Percentiles rank a stretch among this genome's conserved stretches.
phyloP scores from a whole-genome alignment of 2,329 filamentous ascomycete genomes.

The Botrytis squamosa region DNA sequence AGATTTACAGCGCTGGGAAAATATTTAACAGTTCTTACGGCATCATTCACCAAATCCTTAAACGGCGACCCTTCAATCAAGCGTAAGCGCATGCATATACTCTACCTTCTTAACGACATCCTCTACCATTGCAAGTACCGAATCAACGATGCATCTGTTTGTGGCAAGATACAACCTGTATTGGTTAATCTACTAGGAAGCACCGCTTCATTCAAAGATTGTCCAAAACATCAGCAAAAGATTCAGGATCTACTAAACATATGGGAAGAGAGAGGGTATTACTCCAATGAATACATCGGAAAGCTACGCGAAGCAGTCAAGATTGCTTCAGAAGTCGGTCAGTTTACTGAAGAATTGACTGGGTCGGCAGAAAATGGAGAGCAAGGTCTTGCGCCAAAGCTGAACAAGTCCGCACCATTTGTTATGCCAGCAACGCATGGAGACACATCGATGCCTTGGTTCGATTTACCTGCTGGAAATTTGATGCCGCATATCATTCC shows the following conservation, averaged over 20 bases:
- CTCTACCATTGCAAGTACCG: constrained; percentile 66
- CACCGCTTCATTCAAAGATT: constrained; percentile 57
- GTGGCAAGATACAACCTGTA: constrained; percentile 54
- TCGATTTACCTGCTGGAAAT: constrained; percentile 79
- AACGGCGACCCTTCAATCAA: constrained; percentile 54
- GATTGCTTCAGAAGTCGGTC: constrained; percentile 40
- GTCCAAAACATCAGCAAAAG: constrained; percentile 65
- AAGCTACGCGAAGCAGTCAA: constrained; percentile 60
- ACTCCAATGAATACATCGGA: constrained; percentile 52
- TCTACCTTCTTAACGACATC: constrained; percentile 78
- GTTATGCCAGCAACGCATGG: constrained; percentile 76
- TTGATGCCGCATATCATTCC: constrained; percentile 77
- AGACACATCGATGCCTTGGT: constrained; percentile 69
- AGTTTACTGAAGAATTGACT: constrained; percentile 32
- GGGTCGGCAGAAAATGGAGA: constrained; percentile 22
- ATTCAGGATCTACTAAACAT: constrained; percentile 62
- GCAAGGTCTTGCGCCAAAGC: constrained; percentile 48
- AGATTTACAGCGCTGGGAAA: constrained; percentile 69
- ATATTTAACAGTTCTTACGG: constrained; percentile 69
- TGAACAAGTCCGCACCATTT: constrained; percentile 61
- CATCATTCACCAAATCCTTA: constrained; percentile 49
- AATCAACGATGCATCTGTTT: constrained; percentile 51
- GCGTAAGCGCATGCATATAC: constrained; percentile 69
- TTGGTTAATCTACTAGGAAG: constrained; percentile 61
- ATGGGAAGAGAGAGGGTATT: constrained; percentile 69